These are phyloP conservation scores for Exophiala xenobiotica DNA, from an alignment of 2,329 filamentous ascomycete species.

Conservation along the genomic window DNA sequence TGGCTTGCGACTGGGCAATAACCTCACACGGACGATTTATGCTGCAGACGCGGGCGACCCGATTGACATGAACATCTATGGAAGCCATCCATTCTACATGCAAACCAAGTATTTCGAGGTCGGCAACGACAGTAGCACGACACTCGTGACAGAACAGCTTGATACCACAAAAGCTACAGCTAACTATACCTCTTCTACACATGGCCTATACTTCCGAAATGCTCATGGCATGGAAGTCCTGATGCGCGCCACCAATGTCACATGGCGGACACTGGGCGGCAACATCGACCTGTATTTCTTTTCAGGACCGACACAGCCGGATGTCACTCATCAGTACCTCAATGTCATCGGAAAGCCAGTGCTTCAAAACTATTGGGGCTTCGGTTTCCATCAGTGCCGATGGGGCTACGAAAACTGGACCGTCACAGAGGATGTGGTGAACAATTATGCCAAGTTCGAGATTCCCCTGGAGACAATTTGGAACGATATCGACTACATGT, in stretches of 20 bases:
- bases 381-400: slow-evolving; percentile 80
- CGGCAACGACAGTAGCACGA: slow-evolving; percentile 48
- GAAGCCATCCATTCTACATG: slow-evolving; percentile 74
- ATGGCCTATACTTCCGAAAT: slow-evolving; percentile 76
- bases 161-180: slow-evolving; percentile 46
- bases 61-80: slow-evolving; percentile 68
- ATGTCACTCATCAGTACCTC: slow-evolving; percentile 71
- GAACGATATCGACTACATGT: slow-evolving; percentile 55
- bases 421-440: slow-evolving; percentile 55
- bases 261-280: slow-evolving; percentile 73
- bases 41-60: slow-evolving; percentile 67
- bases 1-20: slow-evolving; percentile 68
- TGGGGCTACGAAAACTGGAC: slow-evolving; percentile 78
- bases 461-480: slow-evolving; percentile 58
- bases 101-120: slow-evolving; percentile 73
- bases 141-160: slow-evolving; percentile 55
- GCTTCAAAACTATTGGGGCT: slow-evolving; percentile 77
- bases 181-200: slow-evolving; percentile 59
- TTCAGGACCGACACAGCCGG: slow-evolving; percentile 66
- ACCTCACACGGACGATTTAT: slow-evolving; percentile 67
- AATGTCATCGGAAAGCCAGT: slow-evolving; percentile 68
- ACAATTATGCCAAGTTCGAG: slow-evolving; percentile 53
- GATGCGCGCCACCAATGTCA: slow-evolving; percentile 62
- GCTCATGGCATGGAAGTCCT: slow-evolving; percentile 73
- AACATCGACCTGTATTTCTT: slow-evolving; percentile 79